These are phyloP conservation scores for Cyclaneusma minus DNA, from an alignment of 2,329 filamentous ascomycete genomes.

Conservation along the genomic window DNA sequence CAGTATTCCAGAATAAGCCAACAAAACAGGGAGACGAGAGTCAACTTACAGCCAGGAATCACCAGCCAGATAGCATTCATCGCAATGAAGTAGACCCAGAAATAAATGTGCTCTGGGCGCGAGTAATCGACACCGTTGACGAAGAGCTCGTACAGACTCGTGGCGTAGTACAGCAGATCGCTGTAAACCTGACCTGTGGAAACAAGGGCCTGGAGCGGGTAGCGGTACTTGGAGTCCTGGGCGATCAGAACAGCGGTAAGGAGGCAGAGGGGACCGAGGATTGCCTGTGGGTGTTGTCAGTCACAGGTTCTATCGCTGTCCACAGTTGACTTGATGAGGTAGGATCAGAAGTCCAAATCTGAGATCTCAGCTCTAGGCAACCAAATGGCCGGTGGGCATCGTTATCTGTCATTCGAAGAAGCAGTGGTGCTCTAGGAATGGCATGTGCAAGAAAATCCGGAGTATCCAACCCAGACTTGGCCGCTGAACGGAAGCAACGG, in stretches of 20 bases:
- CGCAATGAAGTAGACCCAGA: constrained; percentile 46
- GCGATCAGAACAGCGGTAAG: constrained; percentile 30
- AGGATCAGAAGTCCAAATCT: no score
- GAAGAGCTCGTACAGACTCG: constrained; percentile 32
- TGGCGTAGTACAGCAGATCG: constrained; percentile 45
- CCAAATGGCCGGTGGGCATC: no score
- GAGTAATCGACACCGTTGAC: constrained; percentile 32
- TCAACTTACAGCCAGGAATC: constrained; percentile 34
- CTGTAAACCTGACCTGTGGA: constrained; percentile 28
- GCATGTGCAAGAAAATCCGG: not conserved
- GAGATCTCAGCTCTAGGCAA: no score
- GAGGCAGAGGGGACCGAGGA: constrained; percentile 44
- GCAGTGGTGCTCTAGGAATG: not conserved
- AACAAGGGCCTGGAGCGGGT: constrained; percentile 30
- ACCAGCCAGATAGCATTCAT: constrained; percentile 46
- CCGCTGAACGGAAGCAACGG: no score
- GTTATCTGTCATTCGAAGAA: no score
- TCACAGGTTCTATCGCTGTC: no score
- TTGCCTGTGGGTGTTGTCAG: constrained; percentile 20
- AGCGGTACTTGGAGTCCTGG: constrained; percentile 25
- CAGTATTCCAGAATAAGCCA: constrained; percentile 2
- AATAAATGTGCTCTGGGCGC: constrained; percentile 43
- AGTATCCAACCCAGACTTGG: no score
- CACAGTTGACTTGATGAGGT: no score
- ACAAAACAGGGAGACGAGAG: not conserved